Percentiles rank a stretch among this genome's conserved stretches.
Evolutionary conservation across 495 filamentous ascomycete genomes (phyloP).

Genomic region (Parachaetomium inaequale): DNA sequence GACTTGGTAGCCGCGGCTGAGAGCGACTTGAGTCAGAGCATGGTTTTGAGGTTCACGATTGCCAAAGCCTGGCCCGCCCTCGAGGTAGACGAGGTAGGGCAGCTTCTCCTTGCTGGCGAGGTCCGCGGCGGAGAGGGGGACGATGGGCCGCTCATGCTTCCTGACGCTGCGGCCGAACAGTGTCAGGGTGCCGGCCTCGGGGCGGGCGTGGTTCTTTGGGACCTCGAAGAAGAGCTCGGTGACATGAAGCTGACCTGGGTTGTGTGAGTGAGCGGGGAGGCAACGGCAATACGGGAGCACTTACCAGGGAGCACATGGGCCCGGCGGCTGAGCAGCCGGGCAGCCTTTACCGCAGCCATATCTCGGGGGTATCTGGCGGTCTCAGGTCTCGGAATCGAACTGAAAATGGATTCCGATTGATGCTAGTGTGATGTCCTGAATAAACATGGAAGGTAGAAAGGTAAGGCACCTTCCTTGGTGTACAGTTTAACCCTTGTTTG

Average conservation of each 20-base stretch:
- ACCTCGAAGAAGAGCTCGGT: slow-evolving; percentile 85
- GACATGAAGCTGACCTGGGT: slow-evolving; percentile 66
- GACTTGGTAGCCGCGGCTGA: slow-evolving; percentile 80
- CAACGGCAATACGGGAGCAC: neutral
- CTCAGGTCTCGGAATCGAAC: too few species aligned
- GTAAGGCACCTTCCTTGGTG: too few species aligned
- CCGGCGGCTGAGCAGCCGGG: slow-evolving; percentile 23
- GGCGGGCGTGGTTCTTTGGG: slow-evolving; percentile 69
- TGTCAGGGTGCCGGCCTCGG: slow-evolving; percentile 55
- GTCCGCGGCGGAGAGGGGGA: slow-evolving; percentile 31
- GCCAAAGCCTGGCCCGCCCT: slow-evolving; percentile 76
- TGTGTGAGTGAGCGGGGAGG: neutral
- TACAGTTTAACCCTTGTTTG: too few species aligned
- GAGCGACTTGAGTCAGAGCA: slow-evolving; percentile 60
- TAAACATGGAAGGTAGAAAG: too few species aligned
- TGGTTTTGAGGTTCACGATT: slow-evolving; percentile 69
- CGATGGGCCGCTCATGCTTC: slow-evolving; percentile 60
- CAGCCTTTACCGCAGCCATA: slow-evolving; percentile 21
- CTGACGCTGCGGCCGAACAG: slow-evolving; percentile 73
- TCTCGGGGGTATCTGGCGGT: too few species aligned
- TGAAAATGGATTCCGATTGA: too few species aligned
- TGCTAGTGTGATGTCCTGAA: too few species aligned
- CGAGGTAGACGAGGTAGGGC: slow-evolving; percentile 56
- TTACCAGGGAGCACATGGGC: slow-evolving; percentile 28
- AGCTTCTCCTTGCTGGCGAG: slow-evolving; percentile 43